Evolutionary conservation across 164 flowering plant species (phyloP).

Genomic region (Pachysandra terminalis): DNA sequence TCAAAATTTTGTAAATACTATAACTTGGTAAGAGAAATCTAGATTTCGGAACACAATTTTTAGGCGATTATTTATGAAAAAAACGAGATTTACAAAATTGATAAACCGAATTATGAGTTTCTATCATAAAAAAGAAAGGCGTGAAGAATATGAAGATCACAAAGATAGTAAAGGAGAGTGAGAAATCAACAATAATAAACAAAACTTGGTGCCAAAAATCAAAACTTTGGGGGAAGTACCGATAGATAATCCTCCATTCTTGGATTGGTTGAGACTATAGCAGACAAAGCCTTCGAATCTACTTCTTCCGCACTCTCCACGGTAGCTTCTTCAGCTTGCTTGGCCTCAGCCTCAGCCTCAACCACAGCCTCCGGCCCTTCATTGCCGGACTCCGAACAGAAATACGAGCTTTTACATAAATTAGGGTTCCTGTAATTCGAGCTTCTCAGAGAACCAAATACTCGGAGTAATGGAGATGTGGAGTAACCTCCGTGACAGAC

Average conservation of each 20-base stretch:
- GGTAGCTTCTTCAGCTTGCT: slow-evolving; percentile 13
- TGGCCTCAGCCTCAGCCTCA: slow-evolving; percentile 36
- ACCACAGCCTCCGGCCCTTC: slow-evolving; percentile 41
- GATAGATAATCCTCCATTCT: slow-evolving; percentile 78
- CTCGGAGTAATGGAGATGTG: slow-evolving; percentile 29
- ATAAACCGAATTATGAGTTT: no score
- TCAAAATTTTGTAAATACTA: background rate
- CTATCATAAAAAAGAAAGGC: no score
- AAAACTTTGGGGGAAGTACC: slow-evolving; percentile 29
- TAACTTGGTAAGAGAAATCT: no score
- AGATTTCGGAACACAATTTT: no score
- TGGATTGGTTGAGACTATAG: slow-evolving; percentile 67
- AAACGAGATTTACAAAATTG: no score
- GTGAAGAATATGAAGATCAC: no score
- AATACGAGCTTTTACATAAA: slow-evolving; percentile 38
- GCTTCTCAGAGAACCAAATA: slow-evolving; percentile 35
- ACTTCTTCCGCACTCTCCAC: slow-evolving; percentile 35
- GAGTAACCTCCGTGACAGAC: slow-evolving; percentile 22
- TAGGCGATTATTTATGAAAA: no score
- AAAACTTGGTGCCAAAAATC: background rate
- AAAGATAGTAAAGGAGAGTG: no score
- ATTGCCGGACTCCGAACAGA: slow-evolving; percentile 60
- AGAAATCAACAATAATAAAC: no score
- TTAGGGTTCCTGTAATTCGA: slow-evolving; percentile 26
- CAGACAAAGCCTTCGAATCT: slow-evolving; percentile 52